Percentiles rank a stretch among this genome's conserved stretches.
These are phyloP conservation scores for Pichiaceae sp. DNA, from an alignment of 1,139 yeast species.

Conservation along the genomic window DNA sequence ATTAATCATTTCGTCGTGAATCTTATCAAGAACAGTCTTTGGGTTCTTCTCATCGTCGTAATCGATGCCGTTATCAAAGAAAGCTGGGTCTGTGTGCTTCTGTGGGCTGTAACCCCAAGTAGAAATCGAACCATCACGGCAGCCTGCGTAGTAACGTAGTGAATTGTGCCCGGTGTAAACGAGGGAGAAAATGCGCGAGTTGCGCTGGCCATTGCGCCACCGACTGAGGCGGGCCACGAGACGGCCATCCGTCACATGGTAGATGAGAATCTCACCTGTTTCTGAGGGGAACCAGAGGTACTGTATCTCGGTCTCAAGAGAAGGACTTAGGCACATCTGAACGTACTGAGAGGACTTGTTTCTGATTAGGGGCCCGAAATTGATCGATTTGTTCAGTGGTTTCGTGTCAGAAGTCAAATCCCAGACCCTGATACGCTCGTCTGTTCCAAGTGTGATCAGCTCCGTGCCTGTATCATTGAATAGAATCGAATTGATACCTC, in stretches of 20 bases:
- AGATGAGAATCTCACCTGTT: slow-evolving; percentile 66
- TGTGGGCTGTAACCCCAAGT: slow-evolving; percentile 37
- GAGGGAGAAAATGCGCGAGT: slow-evolving; percentile 24
- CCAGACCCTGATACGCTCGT: slow-evolving; percentile 74
- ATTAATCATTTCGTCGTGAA: slow-evolving; percentile 17
- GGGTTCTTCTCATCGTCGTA: slow-evolving; percentile 1
- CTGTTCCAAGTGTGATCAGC: slow-evolving; percentile 62
- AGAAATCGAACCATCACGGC: slow-evolving; percentile 49
- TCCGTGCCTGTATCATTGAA: slow-evolving; percentile 62
- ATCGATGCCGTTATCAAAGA: slow-evolving; percentile 15
- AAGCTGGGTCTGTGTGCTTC: slow-evolving; percentile 5
- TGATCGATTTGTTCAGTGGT: slow-evolving; percentile 54
- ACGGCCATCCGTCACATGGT: slow-evolving; percentile 56
- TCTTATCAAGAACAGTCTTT: slow-evolving; percentile 14
- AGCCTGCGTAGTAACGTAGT: slow-evolving; percentile 42
- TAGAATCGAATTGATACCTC: slow-evolving; percentile 63
- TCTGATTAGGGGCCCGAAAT: slow-evolving; percentile 72
- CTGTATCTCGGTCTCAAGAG: slow-evolving; percentile 41
- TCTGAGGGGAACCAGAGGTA: slow-evolving; percentile 69
- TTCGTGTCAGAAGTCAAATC: slow-evolving; percentile 40
- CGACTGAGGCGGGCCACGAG: slow-evolving; percentile 35
- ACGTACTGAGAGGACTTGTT: slow-evolving; percentile 49
- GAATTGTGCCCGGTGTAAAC: slow-evolving; percentile 38
- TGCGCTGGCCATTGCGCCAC: slow-evolving; percentile 21
- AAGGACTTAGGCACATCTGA: slow-evolving; percentile 37